phyloP scores from a whole-genome alignment of 2,329 filamentous ascomycete species.

The Boeremia lycopersici region DNA sequence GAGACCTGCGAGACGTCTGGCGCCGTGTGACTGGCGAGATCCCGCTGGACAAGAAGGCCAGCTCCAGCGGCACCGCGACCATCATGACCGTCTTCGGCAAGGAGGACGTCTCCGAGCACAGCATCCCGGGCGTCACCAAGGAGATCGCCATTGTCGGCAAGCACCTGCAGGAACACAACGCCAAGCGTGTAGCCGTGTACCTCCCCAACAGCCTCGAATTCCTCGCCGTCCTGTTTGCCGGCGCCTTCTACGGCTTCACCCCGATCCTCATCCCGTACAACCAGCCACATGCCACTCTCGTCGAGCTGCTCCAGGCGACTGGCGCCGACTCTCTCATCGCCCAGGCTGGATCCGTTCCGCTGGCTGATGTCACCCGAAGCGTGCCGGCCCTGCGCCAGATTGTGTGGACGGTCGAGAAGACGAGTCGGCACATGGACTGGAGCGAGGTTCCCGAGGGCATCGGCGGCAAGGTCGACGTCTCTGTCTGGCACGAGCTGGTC shows the following conservation, averaged over 20 bases:
- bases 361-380: conserved; percentile 71
- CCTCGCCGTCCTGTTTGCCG: conserved; percentile 79
- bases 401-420: conserved; percentile 91
- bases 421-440: conserved; percentile 94
- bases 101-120: conserved; percentile 75
- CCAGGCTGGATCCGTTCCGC: conserved; percentile 83
- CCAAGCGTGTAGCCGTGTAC: conserved; percentile 82
- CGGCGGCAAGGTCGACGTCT: conserved; percentile 75
- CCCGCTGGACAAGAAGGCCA: conserved; percentile 68
- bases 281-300: conserved; percentile 70
- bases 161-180: conserved; percentile 71
- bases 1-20: conserved; percentile 93
- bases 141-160: conserved; percentile 88
- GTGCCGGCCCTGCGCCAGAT: conserved; percentile 75
- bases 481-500: conserved; percentile 92
- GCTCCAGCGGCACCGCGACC: conserved; percentile 66
- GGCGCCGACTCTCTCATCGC: conserved; percentile 83
- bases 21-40: conserved; percentile 70
- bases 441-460: conserved; percentile 82
- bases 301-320: conserved; percentile 73
- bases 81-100: conserved; percentile 81
- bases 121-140: conserved; percentile 71
- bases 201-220: conserved; percentile 93
- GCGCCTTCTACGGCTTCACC: conserved; percentile 85
- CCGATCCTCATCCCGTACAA: conserved; percentile 87